Conservation (phyloP, 2,329 filamentous ascomycete genomes). For the Penicillium sclerotigenum region DNA sequence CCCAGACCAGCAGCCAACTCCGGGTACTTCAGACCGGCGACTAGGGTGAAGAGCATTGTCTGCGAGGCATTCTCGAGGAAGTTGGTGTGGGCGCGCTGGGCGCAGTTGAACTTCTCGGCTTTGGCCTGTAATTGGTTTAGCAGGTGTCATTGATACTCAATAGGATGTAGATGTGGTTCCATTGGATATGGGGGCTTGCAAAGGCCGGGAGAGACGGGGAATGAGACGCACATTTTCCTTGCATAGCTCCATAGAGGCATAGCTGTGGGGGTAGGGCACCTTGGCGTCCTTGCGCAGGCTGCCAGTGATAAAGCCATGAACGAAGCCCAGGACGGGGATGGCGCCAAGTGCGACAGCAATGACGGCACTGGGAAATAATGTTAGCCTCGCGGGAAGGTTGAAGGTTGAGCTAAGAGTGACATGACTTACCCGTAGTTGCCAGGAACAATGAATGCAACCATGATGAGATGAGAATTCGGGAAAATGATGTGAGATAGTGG, state of each 20-base stretch:
- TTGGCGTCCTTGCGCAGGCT: constrained; percentile 51
- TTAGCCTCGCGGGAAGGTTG: constrained; percentile 2
- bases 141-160: background rate
- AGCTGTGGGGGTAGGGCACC: constrained; percentile 57
- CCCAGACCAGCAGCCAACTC: constrained; percentile 47
- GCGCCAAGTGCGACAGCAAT: constrained; percentile 53
- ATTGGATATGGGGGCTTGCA: background rate
- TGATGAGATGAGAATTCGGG: constrained; percentile 20
- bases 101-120: constrained; percentile 52
- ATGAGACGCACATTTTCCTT: constrained; percentile 39
- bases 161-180: background rate
- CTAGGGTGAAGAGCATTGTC: constrained; percentile 51
- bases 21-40: constrained; percentile 56
- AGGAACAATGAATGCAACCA: constrained; percentile 45
- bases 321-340: constrained; percentile 52
- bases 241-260: constrained; percentile 56
- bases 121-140: constrained; percentile 29
- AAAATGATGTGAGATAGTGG: background rate
- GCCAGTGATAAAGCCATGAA: constrained; percentile 50
- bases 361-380: constrained; percentile 48
- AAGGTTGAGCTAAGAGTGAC: constrained; percentile 8
- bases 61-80: constrained; percentile 58
- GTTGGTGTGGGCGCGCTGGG: constrained; percentile 58
- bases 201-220: background rate
- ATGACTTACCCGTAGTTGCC: constrained; percentile 47